phyloP scores from a whole-genome alignment of 805 yeast genomes.

The Scheffersomyces spartinae region DNA sequence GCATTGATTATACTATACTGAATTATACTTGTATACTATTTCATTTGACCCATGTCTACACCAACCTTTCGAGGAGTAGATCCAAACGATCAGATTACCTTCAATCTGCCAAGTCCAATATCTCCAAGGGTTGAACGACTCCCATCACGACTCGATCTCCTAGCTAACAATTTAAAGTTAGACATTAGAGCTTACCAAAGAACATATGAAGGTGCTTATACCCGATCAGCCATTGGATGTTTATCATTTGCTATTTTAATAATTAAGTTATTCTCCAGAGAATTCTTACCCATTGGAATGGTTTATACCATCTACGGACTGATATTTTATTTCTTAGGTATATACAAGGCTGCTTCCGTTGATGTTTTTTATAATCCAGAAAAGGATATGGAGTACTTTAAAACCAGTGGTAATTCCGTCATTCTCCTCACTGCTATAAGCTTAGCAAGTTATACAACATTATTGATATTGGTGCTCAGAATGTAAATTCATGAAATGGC shows the following conservation, averaged over 20 bases:
- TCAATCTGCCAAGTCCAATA: conserved; percentile 1
- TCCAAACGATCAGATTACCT: neutral
- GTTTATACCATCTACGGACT: conserved; percentile 54
- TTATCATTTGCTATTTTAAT: conserved; percentile 55
- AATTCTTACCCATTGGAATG: conserved; percentile 56
- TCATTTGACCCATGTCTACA: too few relatives aligned
- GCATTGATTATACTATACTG: too few relatives aligned
- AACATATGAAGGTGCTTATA: conserved; percentile 77
- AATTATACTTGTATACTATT: too few relatives aligned
- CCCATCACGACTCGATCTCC: conserved; percentile 23
- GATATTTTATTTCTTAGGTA: conserved; percentile 27
- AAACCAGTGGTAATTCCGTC: conserved; percentile 54
- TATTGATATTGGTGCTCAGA: conserved; percentile 38
- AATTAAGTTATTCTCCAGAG: conserved; percentile 50
- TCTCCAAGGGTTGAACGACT: conserved; percentile 9
- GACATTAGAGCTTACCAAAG: conserved; percentile 65
- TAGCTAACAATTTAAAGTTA: conserved; percentile 29
- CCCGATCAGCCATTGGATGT: conserved; percentile 60
- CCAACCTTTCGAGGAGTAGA: neutral
- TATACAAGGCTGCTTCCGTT: conserved; percentile 21
- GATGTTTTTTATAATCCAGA: conserved; percentile 26
- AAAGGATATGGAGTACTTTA: conserved; percentile 31
- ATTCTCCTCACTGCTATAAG: conserved; percentile 40
- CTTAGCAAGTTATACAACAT: conserved; percentile 35
- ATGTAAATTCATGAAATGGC: conserved; percentile 43